phyloP scores from a whole-genome alignment of 1,139 yeast genomes.

The Hyphopichia khmerensis region DNA sequence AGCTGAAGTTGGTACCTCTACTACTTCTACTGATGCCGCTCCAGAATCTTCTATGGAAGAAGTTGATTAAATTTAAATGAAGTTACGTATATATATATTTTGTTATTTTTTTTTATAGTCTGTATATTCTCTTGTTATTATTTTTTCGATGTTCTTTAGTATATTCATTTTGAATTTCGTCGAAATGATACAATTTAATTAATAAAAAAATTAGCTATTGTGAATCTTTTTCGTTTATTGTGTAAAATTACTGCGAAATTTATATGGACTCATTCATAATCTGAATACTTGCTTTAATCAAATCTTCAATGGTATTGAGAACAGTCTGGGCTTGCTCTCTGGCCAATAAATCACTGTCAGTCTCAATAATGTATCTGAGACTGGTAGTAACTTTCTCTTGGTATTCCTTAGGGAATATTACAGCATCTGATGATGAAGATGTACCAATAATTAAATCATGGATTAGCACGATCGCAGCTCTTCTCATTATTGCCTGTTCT shows the following conservation, averaged over 20 bases:
- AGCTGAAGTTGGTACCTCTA: constrained; percentile 48
- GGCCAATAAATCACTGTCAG: constrained; percentile 57
- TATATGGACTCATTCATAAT: not conserved
- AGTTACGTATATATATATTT: constrained; percentile 3
- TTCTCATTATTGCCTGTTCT: constrained; percentile 58
- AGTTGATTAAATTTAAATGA: constrained; percentile 67
- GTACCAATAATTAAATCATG: constrained; percentile 59
- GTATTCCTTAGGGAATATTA: constrained; percentile 51
- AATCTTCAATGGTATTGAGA: constrained; percentile 42
- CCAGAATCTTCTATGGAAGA: constrained; percentile 99
- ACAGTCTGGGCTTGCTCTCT: constrained; percentile 57
- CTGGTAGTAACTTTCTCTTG: constrained; percentile 38
- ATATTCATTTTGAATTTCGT: not conserved
- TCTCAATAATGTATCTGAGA: constrained; percentile 44
- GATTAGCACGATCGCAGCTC: constrained; percentile 72
- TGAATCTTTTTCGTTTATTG: not conserved
- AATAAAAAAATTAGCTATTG: not conserved
- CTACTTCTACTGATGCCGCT: constrained; percentile 57
- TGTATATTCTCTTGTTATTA: not conserved
- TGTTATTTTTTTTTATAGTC: not conserved
- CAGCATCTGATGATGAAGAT: constrained; percentile 36
- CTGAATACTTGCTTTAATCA: not conserved
- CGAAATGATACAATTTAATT: not conserved
- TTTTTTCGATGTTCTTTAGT: not conserved
- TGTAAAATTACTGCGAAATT: not conserved